A percentile compares a stretch with the other conserved stretches of the same genome.
These are phyloP conservation scores for Lactarius indigo DNA, from an alignment of 768 basidiomycete species.

Conservation along the genomic window DNA sequence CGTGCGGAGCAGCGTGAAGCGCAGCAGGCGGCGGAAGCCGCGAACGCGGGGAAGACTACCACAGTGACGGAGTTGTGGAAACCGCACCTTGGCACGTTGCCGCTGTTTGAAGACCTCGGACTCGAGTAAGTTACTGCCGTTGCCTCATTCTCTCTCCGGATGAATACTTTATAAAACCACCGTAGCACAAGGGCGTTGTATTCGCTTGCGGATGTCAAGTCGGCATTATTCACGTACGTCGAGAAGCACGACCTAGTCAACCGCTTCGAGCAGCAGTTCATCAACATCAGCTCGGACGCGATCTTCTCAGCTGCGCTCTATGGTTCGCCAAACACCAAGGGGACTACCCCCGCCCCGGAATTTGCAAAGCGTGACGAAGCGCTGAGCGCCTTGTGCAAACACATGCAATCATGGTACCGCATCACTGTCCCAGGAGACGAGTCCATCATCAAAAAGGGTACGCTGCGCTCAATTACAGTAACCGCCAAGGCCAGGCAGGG, in stretches of 20 bases:
- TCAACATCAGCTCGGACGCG: constrained; percentile 56
- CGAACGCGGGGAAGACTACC: constrained; percentile 44
- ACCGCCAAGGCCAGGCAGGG: constrained; percentile 72
- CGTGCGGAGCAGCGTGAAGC: constrained; percentile 55
- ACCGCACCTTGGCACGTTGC: constrained; percentile 53
- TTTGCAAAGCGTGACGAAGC: constrained; percentile 69
- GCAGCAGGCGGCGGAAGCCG: constrained; percentile 48
- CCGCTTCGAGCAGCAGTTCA: constrained; percentile 57
- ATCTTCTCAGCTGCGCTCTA: constrained; percentile 33
- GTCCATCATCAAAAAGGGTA: constrained; percentile 66
- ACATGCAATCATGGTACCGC: constrained; percentile 80
- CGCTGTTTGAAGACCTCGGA: constrained; percentile 61
- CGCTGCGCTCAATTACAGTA: constrained; percentile 65
- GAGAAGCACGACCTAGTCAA: constrained; percentile 59
- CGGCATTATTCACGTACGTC: constrained; percentile 62
- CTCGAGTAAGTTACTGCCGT: constrained; percentile 46
- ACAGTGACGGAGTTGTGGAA: constrained; percentile 73
- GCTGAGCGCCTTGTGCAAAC: constrained; percentile 46
- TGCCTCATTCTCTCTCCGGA: not conserved
- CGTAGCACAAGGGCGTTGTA: constrained; percentile 53
- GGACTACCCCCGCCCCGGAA: constrained; percentile 31
- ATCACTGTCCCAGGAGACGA: constrained; percentile 53
- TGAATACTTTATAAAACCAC: not conserved
- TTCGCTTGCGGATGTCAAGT: constrained; percentile 52
- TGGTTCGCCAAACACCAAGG: constrained; percentile 30